Percentiles rank a stretch among this genome's conserved stretches.
phyloP scores from a whole-genome alignment of 495 filamentous ascomycete species.

The Hapsidospora chrysogenum region DNA sequence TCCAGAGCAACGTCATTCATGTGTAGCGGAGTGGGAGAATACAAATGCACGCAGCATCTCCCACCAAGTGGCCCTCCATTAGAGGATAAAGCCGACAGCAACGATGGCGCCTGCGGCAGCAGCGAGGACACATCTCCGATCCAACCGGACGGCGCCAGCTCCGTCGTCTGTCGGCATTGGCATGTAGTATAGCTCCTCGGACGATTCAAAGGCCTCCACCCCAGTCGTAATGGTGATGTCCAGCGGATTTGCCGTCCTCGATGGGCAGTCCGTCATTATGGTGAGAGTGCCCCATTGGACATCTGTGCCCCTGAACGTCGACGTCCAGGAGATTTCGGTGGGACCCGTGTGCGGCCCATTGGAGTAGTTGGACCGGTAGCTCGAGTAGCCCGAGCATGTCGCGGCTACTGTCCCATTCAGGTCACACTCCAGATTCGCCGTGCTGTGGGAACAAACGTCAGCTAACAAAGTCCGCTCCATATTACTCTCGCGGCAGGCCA shows the following conservation, averaged over 20 bases:
- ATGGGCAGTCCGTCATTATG: slow-evolving; percentile 12
- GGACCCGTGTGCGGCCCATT: slow-evolving; percentile 15
- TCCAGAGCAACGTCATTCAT: too few species aligned
- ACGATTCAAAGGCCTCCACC: background rate
- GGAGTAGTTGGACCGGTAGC: slow-evolving; percentile 5
- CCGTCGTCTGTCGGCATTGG: background rate
- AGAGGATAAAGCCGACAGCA: too few species aligned
- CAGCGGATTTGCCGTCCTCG: slow-evolving; percentile 7
- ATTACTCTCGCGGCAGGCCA: background rate
- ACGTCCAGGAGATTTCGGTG: slow-evolving; percentile 14
- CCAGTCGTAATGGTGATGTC: slow-evolving; percentile 9
- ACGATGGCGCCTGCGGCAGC: too few species aligned
- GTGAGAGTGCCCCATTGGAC: slow-evolving; percentile 21
- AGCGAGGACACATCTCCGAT: too few species aligned
- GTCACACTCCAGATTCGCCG: slow-evolving; percentile 14
- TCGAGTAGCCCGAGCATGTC: slow-evolving; percentile 18
- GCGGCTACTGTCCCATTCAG: slow-evolving; percentile 16
- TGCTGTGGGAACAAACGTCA: slow-evolving; percentile 8
- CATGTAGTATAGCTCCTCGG: background rate
- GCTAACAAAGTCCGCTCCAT: background rate
- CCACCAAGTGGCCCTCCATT: too few species aligned
- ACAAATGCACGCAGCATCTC: too few species aligned
- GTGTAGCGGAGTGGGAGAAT: too few species aligned
- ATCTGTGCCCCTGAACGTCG: slow-evolving; percentile 12
- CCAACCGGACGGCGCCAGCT: too few species aligned